A percentile compares a stretch with the other conserved stretches of the same genome.
Evolutionary conservation across 306 rosid genomes (phyloP).

Genomic region (Neltuma alba): DNA sequence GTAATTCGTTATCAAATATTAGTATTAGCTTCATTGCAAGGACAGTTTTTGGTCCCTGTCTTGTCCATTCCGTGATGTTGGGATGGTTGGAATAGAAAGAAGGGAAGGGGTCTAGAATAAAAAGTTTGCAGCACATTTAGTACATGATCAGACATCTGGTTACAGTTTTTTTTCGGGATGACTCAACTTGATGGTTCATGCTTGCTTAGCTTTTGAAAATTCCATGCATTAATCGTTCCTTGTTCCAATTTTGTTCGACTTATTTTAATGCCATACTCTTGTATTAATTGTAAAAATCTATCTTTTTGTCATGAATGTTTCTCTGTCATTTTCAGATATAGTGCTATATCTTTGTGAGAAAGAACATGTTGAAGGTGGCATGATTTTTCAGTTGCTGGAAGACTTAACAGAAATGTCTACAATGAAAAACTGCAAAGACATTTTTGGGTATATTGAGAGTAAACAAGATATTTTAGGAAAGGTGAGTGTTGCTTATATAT

Average conservation of each 20-base stretch:
- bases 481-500: slow-evolving; percentile 46
- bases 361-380: slow-evolving; percentile 95
- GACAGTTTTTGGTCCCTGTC: neutral
- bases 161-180: neutral
- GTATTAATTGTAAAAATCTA: slow-evolving; percentile 9
- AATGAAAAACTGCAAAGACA: slow-evolving; percentile 94
- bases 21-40: neutral
- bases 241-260: neutral
- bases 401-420: slow-evolving; percentile 99
- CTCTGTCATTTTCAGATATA: slow-evolving; percentile 59
- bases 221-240: slow-evolving; percentile 6
- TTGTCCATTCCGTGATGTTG: neutral
- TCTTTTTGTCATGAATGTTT: slow-evolving; percentile 22
- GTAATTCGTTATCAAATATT: too few species aligned
- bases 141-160: slow-evolving; percentile 1
- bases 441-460: slow-evolving; percentile 94
- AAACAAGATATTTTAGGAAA: slow-evolving; percentile 93
- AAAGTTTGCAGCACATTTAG: neutral
- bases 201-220: slow-evolving; percentile 13
- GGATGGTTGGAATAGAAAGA: slow-evolving; percentile 1
- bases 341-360: slow-evolving; percentile 94
- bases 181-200: neutral
- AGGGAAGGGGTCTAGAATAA: slow-evolving; percentile 18
- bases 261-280: slow-evolving; percentile 12
- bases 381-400: slow-evolving; percentile 96